A percentile compares a stretch with the other conserved stretches of the same genome.
Conservation (phyloP, 148 eudicot species). For the Heliamphora exappendiculata region DNA sequence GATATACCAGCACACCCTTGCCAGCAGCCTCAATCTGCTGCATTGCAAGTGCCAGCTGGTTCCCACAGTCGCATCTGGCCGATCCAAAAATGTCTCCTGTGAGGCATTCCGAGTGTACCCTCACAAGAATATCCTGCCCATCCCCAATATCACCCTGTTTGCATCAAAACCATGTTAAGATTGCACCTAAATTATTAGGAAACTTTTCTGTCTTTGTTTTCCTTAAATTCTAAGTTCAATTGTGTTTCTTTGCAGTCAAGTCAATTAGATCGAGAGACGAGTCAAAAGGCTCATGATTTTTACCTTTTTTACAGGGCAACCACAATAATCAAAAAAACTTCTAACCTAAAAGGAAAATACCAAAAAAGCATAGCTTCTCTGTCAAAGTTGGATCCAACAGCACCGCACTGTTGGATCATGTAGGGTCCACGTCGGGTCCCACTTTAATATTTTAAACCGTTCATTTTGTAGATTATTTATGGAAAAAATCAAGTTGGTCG, state of each 20-base stretch:
- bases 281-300: neutral
- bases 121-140: conserved; percentile 73
- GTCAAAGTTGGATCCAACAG: no score
- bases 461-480: no score
- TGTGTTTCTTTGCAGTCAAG: neutral
- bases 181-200: neutral
- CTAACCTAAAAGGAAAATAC: neutral
- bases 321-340: neutral
- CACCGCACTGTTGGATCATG: no score
- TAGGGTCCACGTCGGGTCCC: no score
- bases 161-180: neutral
- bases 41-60: conserved; percentile 61
- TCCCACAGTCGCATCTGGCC: conserved; percentile 68
- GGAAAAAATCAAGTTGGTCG: no score
- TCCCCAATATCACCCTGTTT: conserved; percentile 84
- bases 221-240: neutral
- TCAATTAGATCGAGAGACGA: neutral
- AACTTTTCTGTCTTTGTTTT: neutral
- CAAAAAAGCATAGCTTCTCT: no score
- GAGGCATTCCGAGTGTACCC: conserved; percentile 77
- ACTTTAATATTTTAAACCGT: no score
- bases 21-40: conserved; percentile 62
- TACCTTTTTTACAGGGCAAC: neutral
- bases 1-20: conserved; percentile 55
- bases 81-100: conserved; percentile 71